A percentile compares a stretch with the other conserved stretches of the same genome.
phyloP scores from a whole-genome alignment of 805 yeast species.

The Candida koratica region DNA sequence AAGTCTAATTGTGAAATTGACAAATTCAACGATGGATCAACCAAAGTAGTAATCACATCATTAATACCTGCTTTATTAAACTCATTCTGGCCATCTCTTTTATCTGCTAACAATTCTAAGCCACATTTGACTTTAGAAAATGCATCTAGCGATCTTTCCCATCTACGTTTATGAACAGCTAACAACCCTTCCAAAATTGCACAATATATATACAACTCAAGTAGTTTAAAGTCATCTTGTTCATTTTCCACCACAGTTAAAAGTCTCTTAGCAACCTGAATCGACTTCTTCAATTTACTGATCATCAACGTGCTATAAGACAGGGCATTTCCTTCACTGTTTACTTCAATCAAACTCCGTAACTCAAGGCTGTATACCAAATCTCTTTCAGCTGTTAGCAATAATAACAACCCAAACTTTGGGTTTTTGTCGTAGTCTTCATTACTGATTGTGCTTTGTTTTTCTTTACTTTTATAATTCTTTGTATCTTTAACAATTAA shows the following conservation, averaged over 20 bases:
- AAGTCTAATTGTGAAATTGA: constrained; percentile 43
- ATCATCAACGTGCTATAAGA: constrained; percentile 45
- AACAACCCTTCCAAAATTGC: constrained; percentile 53
- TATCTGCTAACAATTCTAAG: constrained; percentile 45
- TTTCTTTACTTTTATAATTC: constrained; percentile 49
- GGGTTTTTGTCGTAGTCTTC: constrained; percentile 50
- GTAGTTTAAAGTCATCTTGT: constrained; percentile 21
- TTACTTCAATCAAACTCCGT: constrained; percentile 50
- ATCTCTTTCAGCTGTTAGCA: constrained; percentile 75
- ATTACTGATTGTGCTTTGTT: constrained; percentile 41
- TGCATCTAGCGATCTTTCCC: constrained; percentile 49
- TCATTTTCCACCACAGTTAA: constrained; percentile 40
- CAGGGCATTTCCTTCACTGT: constrained; percentile 39
- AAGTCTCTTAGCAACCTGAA: constrained; percentile 42
- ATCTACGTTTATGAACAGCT: constrained; percentile 50
- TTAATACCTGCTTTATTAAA: constrained; percentile 40
- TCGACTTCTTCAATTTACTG: constrained; percentile 67
- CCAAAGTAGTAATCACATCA: constrained; percentile 53
- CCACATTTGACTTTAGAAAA: constrained; percentile 61
- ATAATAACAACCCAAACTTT: constrained; percentile 53
- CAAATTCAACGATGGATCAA: constrained; percentile 65
- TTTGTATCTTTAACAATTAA: constrained; percentile 66
- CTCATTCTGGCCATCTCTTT: constrained; percentile 15
- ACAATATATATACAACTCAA: constrained; percentile 34
- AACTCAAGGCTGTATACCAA: constrained; percentile 65